Base-by-base conservation (phyloP, 495 filamentous ascomycete species). In the Amphirosellinia nigrospora region DNA sequence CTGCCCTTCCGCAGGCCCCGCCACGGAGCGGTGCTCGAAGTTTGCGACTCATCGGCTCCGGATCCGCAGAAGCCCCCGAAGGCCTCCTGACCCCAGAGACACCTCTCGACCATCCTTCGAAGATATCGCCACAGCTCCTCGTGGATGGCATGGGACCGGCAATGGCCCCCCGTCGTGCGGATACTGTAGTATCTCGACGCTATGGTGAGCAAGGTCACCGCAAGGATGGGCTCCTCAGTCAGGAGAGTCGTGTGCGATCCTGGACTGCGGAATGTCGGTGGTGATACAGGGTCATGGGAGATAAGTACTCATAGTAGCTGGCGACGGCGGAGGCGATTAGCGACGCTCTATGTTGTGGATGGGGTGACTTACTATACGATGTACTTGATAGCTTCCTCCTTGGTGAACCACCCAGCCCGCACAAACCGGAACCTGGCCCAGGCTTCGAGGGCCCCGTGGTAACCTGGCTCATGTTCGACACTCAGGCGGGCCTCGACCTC, bases 71-170 rank as follows among this genome's bases (percentile, higher is more conserved):
- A 94, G 58, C 92, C 93, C 26, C 93, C 94, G 75, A 96, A 97
- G 70, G 96, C 93, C 79, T 97, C 94, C 74, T 97, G 94, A 30
- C 94, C 95, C 92, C 93, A 98, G 63, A 98, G 91, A 64, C 97
- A 90, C 23, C 96, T 89, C 77, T 96, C 92, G 66, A 98, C 94
- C 91, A 97, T 97, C 62, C 93, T 91, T 36, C 94, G 89, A 39
- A 98, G 87, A 77, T 98, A 97, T 30, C 88, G 90, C 96, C 96
- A 99, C n/a, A 99, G 87, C 79, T 93, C 90, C 71, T 97, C 94
- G 74, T 98, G 96, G 63, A 99, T 97, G 66, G 93, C 92, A 72
- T 94, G 93, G 0, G 93, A 92, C 48, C 96, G 89, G 48, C 92
- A 96, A 70, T 89, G 84, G 3, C 92, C 90, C 4, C 96, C 96